A percentile compares a stretch with the other conserved stretches of the same genome.
Evolutionary conservation across 2,329 filamentous ascomycete species (phyloP).

Genomic region (Colletotrichum sp.): DNA sequence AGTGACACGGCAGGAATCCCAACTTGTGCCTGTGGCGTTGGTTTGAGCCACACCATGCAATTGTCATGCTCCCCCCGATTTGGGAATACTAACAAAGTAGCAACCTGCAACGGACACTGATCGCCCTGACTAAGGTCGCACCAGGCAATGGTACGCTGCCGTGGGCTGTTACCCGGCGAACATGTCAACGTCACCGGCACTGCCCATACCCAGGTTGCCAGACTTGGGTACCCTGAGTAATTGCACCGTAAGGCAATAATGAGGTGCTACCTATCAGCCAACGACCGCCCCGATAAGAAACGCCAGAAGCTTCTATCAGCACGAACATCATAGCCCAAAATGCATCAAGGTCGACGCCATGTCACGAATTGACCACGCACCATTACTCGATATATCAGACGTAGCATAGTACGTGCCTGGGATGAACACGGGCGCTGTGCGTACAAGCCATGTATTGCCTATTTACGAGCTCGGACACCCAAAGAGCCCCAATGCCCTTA

Average conservation of each 20-base stretch:
- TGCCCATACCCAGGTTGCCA: neutral
- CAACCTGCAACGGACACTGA: neutral
- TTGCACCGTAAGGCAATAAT: neutral
- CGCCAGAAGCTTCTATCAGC: neutral
- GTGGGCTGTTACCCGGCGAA: neutral
- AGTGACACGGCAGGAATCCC: neutral
- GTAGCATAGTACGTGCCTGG: neutral
- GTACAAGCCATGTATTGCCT: neutral
- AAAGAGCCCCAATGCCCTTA: neutral
- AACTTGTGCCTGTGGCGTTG: constrained; percentile 4
- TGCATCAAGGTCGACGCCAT: neutral
- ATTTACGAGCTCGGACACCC: neutral
- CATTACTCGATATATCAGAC: neutral
- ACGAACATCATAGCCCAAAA: neutral
- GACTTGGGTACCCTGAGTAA: neutral
- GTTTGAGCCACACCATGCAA: neutral
- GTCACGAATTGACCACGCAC: neutral
- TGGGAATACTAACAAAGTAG: neutral
- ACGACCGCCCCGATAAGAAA: neutral
- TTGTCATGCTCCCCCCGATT: neutral
- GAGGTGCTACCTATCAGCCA: neutral
- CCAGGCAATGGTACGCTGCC: neutral
- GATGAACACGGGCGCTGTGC: neutral
- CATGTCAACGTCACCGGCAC: neutral
- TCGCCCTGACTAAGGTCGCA: neutral